phyloP scores from a whole-genome alignment of 2,329 filamentous ascomycete species.

The Graphium sp. region DNA sequence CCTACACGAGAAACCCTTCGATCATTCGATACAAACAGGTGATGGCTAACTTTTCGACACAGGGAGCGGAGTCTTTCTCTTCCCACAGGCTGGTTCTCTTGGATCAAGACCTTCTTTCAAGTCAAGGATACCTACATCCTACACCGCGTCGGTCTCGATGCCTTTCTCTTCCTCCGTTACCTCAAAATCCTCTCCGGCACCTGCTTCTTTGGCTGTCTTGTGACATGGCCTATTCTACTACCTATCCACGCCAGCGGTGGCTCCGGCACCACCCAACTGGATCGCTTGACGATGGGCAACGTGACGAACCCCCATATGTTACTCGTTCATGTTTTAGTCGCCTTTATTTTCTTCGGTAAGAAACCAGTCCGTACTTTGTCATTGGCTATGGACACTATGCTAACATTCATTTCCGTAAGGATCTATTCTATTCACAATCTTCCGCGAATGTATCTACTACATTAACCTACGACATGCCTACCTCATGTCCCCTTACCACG shows the following conservation, averaged over 20 bases:
- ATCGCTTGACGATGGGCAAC: conserved; percentile 25
- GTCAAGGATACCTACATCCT: conserved; percentile 62
- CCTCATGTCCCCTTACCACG: conserved; percentile 68
- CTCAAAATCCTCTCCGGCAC: conserved; percentile 62
- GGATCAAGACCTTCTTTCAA: conserved; percentile 45
- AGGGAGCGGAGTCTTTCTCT: conserved; percentile 39
- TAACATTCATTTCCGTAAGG: conserved; percentile 12
- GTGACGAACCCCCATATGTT: conserved; percentile 44
- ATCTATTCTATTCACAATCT: conserved; percentile 81
- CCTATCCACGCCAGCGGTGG: conserved; percentile 75
- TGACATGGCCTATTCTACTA: conserved; percentile 76
- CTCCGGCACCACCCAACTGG: conserved; percentile 44
- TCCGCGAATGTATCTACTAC: conserved; percentile 81
- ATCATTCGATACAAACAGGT: no score
- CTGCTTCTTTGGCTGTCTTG: conserved; percentile 60
- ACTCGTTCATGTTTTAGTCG: conserved; percentile 68
- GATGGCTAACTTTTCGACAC: conserved; percentile 8
- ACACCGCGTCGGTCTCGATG: conserved; percentile 76
- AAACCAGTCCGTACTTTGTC: background rate
- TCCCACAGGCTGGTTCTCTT: conserved; percentile 40
- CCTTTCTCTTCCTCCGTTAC: conserved; percentile 76
- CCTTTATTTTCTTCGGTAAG: conserved; percentile 59
- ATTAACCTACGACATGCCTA: conserved; percentile 91
- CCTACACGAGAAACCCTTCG: no score
- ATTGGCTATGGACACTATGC: background rate